A percentile compares a stretch with the other conserved stretches of the same genome.
Conservation (phyloP, 2,329 filamentous ascomycete species). For the Beauveria australis region DNA sequence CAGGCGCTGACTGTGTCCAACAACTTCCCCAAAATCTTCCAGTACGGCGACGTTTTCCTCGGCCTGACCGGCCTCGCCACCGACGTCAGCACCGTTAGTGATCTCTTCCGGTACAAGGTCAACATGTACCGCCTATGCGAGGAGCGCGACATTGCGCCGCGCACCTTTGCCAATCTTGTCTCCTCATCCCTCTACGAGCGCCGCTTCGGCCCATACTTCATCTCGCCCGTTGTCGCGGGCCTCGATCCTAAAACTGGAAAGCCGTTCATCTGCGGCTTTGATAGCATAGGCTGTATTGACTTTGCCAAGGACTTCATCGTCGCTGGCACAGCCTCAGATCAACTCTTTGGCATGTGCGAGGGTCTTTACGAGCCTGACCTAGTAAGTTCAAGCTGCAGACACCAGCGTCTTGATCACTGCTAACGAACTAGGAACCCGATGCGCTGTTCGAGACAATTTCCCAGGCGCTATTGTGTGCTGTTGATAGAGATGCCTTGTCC, state of each 20-base stretch:
- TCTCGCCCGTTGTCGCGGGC: conserved; percentile 88
- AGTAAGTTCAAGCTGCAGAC: conserved; percentile 44
- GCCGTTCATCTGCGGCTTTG: conserved; percentile 98
- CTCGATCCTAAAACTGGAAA: conserved; percentile 89
- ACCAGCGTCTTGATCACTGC: conserved; percentile 13
- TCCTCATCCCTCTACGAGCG: conserved; percentile 86
- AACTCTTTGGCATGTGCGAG: conserved; percentile 98
- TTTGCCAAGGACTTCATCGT: conserved; percentile 99
- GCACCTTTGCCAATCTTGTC: conserved; percentile 95
- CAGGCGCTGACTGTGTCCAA: conserved; percentile 96
- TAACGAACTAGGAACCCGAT: conserved; percentile 60
- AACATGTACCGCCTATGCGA: conserved; percentile 99
- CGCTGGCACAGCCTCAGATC: conserved; percentile 88
- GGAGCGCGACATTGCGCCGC: conserved; percentile 89
- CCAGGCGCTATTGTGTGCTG: conserved; percentile 87
- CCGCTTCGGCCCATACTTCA: conserved; percentile 94
- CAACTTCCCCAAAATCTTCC: conserved; percentile 99
- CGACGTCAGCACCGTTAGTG: conserved; percentile 87
- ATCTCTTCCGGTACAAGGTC: conserved; percentile 98
- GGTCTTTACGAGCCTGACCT: conserved; percentile 95
- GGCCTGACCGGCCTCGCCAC: conserved; percentile 94
- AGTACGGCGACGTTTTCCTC: conserved; percentile 90
- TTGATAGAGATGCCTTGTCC: conserved; percentile 92
- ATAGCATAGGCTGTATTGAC: conserved; percentile 98
- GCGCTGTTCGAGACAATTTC: conserved; percentile 98